Percentiles rank a stretch among this genome's conserved stretches.
These are phyloP conservation scores for Fusarium sarcochroum DNA, from an alignment of 2,329 filamentous ascomycete genomes.

Conservation along the genomic window DNA sequence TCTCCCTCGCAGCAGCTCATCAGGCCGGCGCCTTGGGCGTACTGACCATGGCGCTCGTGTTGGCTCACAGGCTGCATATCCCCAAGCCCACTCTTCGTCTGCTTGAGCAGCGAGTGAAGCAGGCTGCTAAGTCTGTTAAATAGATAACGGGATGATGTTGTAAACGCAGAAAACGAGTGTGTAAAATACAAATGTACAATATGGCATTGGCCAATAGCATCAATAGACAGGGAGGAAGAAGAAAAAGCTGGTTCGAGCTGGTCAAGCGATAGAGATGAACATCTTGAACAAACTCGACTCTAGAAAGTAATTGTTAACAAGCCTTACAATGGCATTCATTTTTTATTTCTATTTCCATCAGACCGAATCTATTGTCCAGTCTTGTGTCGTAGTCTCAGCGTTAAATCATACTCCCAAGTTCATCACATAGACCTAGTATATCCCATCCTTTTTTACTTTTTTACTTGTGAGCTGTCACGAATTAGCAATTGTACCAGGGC, in stretches of 20 bases:
- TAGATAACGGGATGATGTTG: constrained; percentile 33
- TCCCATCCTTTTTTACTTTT: constrained; percentile 16
- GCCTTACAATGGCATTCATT: constrained; percentile 24
- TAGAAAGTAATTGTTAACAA: constrained; percentile 25
- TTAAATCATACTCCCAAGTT: constrained; percentile 26
- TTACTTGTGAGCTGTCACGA: constrained; percentile 45
- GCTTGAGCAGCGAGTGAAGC: constrained; percentile 66
- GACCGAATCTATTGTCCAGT: constrained; percentile 14
- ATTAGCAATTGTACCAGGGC: constrained; percentile 19
- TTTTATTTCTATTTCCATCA: constrained; percentile 35
- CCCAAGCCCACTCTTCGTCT: constrained; percentile 75
- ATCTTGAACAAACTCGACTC: constrained; percentile 39
- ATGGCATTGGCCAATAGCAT: constrained; percentile 39
- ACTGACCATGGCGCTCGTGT: constrained; percentile 83
- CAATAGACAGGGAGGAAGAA: constrained; percentile 23
- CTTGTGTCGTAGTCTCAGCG: constrained; percentile 47
- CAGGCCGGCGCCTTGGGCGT: constrained; percentile 92
- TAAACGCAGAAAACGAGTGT: constrained; percentile 30
- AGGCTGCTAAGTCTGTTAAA: constrained; percentile 39
- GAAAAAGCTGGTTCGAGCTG: constrained; percentile 22
- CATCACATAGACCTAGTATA: constrained; percentile 12
- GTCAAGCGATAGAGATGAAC: constrained; percentile 10
- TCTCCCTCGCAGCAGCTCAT: constrained; percentile 88
- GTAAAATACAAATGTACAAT: constrained; percentile 48
- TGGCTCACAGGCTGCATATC: constrained; percentile 83